phyloP scores from a whole-genome alignment of 2,329 filamentous ascomycete species.

The Scleromitrula shiraiana region DNA sequence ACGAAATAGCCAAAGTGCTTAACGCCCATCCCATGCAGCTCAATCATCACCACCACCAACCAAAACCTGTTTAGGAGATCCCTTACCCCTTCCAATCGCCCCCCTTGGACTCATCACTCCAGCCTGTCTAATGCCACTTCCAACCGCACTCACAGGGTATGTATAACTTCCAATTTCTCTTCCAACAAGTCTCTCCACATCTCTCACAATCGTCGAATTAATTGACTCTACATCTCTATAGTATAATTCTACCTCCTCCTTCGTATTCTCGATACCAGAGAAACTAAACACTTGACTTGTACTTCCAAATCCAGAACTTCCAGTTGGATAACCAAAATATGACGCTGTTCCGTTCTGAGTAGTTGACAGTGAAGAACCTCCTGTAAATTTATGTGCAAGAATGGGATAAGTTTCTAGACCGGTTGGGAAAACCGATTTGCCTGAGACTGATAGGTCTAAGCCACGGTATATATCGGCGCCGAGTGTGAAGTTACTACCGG shows the following conservation, averaged over 20 bases:
- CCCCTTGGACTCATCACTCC: slow-evolving; percentile 27
- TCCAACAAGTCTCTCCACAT: slow-evolving; percentile 36
- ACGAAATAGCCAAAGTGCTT: not conserved
- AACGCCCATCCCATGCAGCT: no score
- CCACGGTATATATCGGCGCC: slow-evolving; percentile 41
- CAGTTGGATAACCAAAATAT: slow-evolving; percentile 43
- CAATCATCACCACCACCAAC: slow-evolving; percentile 18
- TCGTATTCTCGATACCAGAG: slow-evolving; percentile 33
- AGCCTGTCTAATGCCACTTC: slow-evolving; percentile 10
- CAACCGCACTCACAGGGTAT: slow-evolving; percentile 3
- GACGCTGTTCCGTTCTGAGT: slow-evolving; percentile 49
- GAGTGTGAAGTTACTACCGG: slow-evolving; percentile 40
- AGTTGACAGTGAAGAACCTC: slow-evolving; percentile 40
- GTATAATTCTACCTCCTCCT: slow-evolving; percentile 36
- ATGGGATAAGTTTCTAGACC: slow-evolving; percentile 43
- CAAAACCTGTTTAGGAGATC: slow-evolving; percentile 21
- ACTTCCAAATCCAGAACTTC: slow-evolving; percentile 43
- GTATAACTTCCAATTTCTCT: slow-evolving; percentile 14
- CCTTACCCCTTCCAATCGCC: slow-evolving; percentile 31
- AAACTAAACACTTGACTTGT: slow-evolving; percentile 51
- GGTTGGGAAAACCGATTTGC: slow-evolving; percentile 47
- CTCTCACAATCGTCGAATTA: slow-evolving; percentile 44
- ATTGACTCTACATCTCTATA: slow-evolving; percentile 45
- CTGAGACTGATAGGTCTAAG: slow-evolving; percentile 38
- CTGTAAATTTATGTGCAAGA: slow-evolving; percentile 27